These are phyloP conservation scores for Plantago lanceolata DNA, from an alignment of 305 asterid species.

Conservation along the genomic window DNA sequence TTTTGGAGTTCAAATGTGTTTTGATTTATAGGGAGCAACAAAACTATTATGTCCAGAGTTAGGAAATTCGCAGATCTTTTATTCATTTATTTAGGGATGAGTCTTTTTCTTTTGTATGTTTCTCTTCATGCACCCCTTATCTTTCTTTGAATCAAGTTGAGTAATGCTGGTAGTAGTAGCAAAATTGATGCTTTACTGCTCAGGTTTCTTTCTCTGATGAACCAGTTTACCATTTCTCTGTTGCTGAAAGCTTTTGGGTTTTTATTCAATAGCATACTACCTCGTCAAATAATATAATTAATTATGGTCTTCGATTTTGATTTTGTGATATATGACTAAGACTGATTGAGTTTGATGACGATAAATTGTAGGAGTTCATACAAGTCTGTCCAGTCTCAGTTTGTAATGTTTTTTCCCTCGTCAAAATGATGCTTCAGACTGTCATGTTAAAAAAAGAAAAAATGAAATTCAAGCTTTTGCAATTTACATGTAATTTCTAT, in stretches of 20 bases:
- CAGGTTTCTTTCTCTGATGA: not conserved
- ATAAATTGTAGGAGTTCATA: not conserved
- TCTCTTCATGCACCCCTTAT: too few species aligned
- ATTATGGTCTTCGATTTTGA: not conserved
- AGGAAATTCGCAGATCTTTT: too few species aligned
- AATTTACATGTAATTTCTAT: not conserved
- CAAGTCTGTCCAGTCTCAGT: not conserved
- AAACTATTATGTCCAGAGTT: too few species aligned
- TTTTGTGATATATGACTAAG: too few species aligned
- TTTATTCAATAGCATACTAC: not conserved
- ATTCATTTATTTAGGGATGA: too few species aligned
- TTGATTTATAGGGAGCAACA: too few species aligned
- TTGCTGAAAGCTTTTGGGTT: not conserved
- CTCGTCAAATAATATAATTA: slow-evolving; percentile 4
- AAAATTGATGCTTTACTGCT: not conserved
- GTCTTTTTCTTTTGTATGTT: too few species aligned
- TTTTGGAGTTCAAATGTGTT: too few species aligned
- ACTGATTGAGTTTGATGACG: too few species aligned
- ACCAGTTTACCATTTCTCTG: not conserved
- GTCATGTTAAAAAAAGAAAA: too few species aligned
- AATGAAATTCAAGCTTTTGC: slow-evolving; percentile 2
- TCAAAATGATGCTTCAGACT: not conserved
- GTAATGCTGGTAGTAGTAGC: not conserved
- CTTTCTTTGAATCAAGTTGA: too few species aligned
- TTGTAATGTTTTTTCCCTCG: not conserved